Evolutionary conservation across 768 basidiomycete genomes (phyloP), one percentile per base, ranked within the genome.

Genomic region (Kwoniella mangroviensis): DNA sequence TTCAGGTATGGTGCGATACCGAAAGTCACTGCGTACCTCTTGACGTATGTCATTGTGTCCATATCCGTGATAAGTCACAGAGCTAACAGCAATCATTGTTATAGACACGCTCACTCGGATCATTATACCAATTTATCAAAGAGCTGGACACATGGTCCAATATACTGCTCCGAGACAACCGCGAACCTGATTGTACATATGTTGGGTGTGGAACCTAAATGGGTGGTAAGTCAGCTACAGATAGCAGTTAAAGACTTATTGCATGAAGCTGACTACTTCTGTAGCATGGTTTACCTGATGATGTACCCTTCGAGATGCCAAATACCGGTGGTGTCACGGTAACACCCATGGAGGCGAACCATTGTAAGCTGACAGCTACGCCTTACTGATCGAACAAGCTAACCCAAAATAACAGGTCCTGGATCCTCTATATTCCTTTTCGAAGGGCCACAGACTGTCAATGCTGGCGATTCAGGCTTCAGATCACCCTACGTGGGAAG

Each of bases 301-400:
- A 97, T 81, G 85, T 85, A 0, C 87, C 93, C 0, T 90, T 88
- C 0, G 80, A 88, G 42, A 86, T 97, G 65, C 93, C 96, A 0
- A 84, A 92, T 73, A 93, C 93, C 0, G 88, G 89, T 28, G 94
- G 94, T 2, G 92, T 98, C 43, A 85, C 84, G 45, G 95, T 98
- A 4, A 98, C 94, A 1, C 88, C 95, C 51, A 93, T 99, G n/a
- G 93, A 97, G 77, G 97, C 96, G 11, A 98, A 99, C 81, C 97
- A 98, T 79, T 98, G 96, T 87, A 65, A 52, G 86, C 75, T n/a
- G 21, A n/a, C n/a, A 1, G 21, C 63, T 17, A 21, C 45, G 51
- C 40, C 15, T 57, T 10, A 49, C 58, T 28, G 2, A 17, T 11
- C 13, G 21, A 26, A 59, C 40, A n/a, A 57, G 17, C 40, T 9